Evolutionary conservation across 1,284 basidiomycete genomes (phyloP).

Genomic region (Amylostereum areolatum): DNA sequence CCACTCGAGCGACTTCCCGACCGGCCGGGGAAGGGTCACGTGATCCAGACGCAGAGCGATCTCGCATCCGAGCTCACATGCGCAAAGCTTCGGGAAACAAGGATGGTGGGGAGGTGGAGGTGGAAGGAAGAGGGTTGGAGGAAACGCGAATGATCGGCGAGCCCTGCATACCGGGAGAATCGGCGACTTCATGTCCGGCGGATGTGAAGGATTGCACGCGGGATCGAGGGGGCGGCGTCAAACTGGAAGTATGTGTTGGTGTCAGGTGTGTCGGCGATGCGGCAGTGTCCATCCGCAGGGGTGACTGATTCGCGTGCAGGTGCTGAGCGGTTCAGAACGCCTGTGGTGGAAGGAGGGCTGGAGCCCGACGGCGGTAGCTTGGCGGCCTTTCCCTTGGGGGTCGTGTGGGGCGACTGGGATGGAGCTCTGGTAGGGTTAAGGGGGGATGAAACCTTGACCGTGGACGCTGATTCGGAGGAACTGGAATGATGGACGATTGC

Average conservation of each 20-base stretch:
- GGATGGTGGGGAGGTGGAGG: conserved; percentile 5
- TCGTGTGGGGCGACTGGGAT: conserved; percentile 2
- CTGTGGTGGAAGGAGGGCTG: background rate
- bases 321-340: background rate
- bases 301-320: background rate
- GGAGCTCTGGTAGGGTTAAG: conserved; percentile 2
- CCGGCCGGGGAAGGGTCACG: background rate
- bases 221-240: background rate
- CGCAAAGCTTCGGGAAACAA: background rate
- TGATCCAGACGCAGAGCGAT: conserved; percentile 11
- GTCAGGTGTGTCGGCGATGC: no score
- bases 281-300: background rate
- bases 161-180: background rate
- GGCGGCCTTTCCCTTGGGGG: background rate
- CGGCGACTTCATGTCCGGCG: background rate
- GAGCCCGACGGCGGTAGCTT: background rate
- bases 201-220: background rate
- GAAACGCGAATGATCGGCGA: conserved; percentile 16
- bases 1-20: background rate
- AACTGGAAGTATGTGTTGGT: background rate
- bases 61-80: conserved; percentile 6
- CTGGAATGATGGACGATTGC: conserved; percentile 1
- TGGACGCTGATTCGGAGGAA: background rate
- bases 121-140: conserved; percentile 18
- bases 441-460: conserved; percentile 4